Evolutionary conservation across 2,329 filamentous ascomycete species (phyloP), one percentile per base, ranked within the genome.

Genomic region (Chaetomium sp.): DNA sequence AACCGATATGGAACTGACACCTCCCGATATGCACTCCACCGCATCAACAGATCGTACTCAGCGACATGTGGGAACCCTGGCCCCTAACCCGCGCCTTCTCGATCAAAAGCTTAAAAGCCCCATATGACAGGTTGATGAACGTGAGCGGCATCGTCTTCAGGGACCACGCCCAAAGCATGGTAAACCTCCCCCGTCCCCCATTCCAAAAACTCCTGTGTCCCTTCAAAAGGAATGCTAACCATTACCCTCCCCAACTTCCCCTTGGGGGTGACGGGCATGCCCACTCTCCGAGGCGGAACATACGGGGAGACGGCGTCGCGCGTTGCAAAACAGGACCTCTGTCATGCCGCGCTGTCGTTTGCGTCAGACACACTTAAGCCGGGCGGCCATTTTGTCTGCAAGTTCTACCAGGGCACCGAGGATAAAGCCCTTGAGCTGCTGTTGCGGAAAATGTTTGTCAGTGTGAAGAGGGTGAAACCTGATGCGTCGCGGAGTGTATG

Each of bases 61-160:
- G 90, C 84, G 94, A 99, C 81, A 99, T 99, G 94, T 99, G 86
- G 83, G 92, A 80, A 80, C 91, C 94, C 87, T 96, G 91, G 91
- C 79, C 84, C 66, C 88, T 89, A 76, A 88, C 82, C 52, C 79
- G 79, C 67, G 87, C 86, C 68, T 91, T 88, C 76, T 86, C 83
- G 76, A 86, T 88, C 77, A 90, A 84, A 76, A 95, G 86, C 78
- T 81, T 96, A 82, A 95, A 86, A 92, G 88, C 94, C 82, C 90
- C 91, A 62, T 94, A 95, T 84, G 72, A 75, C 80, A 99, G 94
- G 94, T 87, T 99, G 87, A 96, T 96, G 91, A 99, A 99, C 74
- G 96, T 92, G 65, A 96, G 88, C 74, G 94, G 94, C 55, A 87
- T 89, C 66, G 73, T 74, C 19, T 94, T 95, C 68, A 84, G 85